Evolutionary conservation across 306 rosid genomes (phyloP).

Genomic region (Aeschynomene evenia): DNA sequence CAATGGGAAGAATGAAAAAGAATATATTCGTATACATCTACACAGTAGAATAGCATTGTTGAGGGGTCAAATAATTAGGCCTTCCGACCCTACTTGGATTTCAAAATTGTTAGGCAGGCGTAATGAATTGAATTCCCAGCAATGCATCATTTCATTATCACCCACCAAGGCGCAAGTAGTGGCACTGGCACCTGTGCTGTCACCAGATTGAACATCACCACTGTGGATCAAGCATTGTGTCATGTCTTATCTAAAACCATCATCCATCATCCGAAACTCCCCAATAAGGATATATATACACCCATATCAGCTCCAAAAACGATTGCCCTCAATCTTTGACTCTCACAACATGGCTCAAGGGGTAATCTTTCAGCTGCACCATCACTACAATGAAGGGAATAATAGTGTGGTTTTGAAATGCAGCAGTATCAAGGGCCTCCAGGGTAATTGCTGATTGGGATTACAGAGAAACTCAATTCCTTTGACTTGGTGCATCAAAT

Average conservation of each 20-base stretch:
- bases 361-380: neutral
- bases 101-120: constrained; percentile 30
- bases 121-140: neutral
- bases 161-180: neutral
- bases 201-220: constrained; percentile 7
- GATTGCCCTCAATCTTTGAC: neutral
- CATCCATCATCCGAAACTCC: neutral
- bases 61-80: neutral
- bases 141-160: neutral
- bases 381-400: neutral
- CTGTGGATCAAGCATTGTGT: neutral
- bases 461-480: neutral
- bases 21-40: constrained; percentile 4
- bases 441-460: neutral
- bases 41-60: neutral
- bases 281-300: neutral
- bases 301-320: neutral
- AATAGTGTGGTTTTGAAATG: neutral
- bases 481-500: neutral
- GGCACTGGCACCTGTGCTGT: neutral
- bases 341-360: neutral
- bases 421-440: neutral
- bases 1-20: neutral
- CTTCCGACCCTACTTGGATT: constrained; percentile 10
- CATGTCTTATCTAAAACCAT: neutral